Conservation (phyloP, 352 stramenopile species). For the Thalassiosira oceanica region DNA sequence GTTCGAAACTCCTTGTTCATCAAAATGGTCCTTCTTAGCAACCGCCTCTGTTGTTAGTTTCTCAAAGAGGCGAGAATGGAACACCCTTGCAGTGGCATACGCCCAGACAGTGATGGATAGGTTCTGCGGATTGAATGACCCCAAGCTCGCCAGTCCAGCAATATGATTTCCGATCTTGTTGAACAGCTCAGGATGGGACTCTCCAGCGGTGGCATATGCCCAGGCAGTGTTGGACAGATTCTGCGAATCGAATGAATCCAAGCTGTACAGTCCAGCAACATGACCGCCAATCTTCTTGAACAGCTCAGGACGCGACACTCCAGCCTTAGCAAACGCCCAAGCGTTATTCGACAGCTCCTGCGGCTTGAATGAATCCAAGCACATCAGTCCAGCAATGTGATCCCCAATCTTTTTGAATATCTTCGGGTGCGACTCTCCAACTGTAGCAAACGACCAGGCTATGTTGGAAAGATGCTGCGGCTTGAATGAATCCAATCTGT, state of each 20-base stretch:
- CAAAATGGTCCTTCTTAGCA: neutral
- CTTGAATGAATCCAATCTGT: neutral
- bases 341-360: constrained; percentile 6
- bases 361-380: neutral
- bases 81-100: neutral
- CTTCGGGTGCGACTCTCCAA: constrained; percentile 1
- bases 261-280: neutral
- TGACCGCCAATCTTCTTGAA: constrained; percentile 7
- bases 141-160: neutral
- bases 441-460: constrained; percentile 11
- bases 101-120: constrained; percentile 5
- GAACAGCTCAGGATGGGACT: neutral
- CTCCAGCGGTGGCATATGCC: constrained; percentile 3
- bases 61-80: neutral
- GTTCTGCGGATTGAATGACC: neutral
- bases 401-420: constrained; percentile 2
- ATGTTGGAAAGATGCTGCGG: constrained; percentile 12
- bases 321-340: constrained; percentile 7
- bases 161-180: neutral
- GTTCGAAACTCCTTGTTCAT: constrained; percentile 6
- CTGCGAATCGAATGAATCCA: neutral
- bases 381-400: neutral
- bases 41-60: constrained; percentile 6
- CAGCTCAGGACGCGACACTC: neutral
- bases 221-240: constrained; percentile 4